A percentile compares a stretch with the other conserved stretches of the same genome.
These are phyloP conservation scores for Penicillium sclerotiorum DNA, from an alignment of 2,329 filamentous ascomycete genomes.

Conservation along the genomic window DNA sequence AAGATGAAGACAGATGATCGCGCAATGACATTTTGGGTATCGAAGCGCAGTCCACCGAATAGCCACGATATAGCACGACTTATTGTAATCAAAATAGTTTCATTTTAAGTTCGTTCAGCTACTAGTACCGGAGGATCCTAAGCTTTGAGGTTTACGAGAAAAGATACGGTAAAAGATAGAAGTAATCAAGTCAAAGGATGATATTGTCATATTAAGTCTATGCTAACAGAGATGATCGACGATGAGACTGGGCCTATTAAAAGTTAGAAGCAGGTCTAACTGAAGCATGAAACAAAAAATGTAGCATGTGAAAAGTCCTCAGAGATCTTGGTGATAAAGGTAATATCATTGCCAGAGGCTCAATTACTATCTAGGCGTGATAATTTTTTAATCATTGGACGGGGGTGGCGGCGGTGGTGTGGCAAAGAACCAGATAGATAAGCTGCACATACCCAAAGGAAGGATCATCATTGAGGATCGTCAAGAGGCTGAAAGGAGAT, in stretches of 20 bases:
- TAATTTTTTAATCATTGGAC: conserved; percentile 68
- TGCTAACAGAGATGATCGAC: not conserved
- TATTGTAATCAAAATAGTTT: conserved; percentile 31
- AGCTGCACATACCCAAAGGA: conserved; percentile 31
- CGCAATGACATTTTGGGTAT: conserved; percentile 9
- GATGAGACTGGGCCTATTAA: not conserved
- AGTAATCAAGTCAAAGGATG: not conserved
- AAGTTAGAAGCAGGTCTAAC: conserved; percentile 27
- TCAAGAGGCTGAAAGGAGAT: not conserved
- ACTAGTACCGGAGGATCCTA: not conserved
- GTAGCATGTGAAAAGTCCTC: conserved; percentile 48
- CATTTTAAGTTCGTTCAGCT: too few relatives aligned
- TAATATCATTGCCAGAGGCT: conserved; percentile 62
- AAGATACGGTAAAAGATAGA: not conserved
- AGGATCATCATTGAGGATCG: not conserved
- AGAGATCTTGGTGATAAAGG: conserved; percentile 69
- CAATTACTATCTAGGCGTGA: conserved; percentile 69
- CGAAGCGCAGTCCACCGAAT: conserved; percentile 3
- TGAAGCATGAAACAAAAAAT: conserved; percentile 16
- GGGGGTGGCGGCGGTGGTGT: conserved; percentile 13
- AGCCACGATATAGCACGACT: conserved; percentile 31
- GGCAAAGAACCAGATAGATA: conserved; percentile 5
- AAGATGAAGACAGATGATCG: not conserved
- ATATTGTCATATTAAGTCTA: conserved; percentile 6
- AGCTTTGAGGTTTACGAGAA: not conserved